Conservation (phyloP, 345 rosid genomes). For the Durio zibethinus region DNA sequence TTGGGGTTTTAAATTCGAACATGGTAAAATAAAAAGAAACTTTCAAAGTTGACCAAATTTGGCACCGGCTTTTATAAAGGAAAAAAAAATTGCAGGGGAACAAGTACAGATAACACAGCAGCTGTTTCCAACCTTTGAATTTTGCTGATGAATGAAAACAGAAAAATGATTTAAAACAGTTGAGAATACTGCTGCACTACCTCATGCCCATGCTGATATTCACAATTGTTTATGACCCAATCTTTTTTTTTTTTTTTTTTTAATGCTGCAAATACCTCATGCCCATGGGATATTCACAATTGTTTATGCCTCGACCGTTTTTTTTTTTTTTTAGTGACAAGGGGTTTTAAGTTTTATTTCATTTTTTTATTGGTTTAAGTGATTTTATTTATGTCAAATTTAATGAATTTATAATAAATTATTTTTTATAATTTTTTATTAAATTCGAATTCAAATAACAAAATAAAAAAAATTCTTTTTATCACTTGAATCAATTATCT, state of each 20-base stretch:
- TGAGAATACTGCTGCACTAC: background rate
- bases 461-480: too few relatives aligned
- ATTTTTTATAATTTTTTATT: too few relatives aligned
- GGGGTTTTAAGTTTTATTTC: too few relatives aligned
- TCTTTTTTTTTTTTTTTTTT: slow-evolving; percentile 24
- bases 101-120: background rate
- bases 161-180: background rate
- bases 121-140: background rate
- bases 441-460: background rate
- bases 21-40: background rate
- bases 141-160: background rate
- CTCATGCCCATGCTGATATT: background rate
- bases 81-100: background rate
- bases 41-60: background rate
- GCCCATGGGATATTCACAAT: too few relatives aligned
- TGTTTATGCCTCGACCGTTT: background rate
- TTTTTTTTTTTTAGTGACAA: too few relatives aligned
- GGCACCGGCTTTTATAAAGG: background rate
- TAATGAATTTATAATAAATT: too few relatives aligned
- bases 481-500: too few relatives aligned
- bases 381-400: too few relatives aligned
- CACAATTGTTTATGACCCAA: background rate
- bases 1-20: too few relatives aligned
- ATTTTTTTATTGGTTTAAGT: too few relatives aligned
- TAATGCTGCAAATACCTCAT: too few relatives aligned